Percentiles rank a stretch among this genome's conserved stretches.
Conservation (phyloP, 1,284 basidiomycete species). For the Leucoagaricus sp. region DNA sequence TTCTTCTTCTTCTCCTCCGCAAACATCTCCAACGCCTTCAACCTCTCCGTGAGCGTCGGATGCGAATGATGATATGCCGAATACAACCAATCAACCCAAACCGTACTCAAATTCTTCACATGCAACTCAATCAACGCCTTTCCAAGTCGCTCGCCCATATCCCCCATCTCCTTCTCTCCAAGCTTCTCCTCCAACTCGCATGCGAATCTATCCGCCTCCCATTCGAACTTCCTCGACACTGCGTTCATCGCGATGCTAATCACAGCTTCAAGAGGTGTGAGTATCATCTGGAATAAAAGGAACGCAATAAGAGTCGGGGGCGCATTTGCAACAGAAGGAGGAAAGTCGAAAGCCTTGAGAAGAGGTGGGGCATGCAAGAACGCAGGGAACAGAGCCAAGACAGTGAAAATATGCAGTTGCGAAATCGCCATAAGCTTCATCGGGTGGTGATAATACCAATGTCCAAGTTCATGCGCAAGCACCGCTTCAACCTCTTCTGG, state of each 20-base stretch:
- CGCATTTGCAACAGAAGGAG: constrained; percentile 58
- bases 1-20: constrained; percentile 41
- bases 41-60: constrained; percentile 85
- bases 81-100: constrained; percentile 92
- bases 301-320: constrained; percentile 91
- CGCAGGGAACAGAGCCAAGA: constrained; percentile 87
- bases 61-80: constrained; percentile 94
- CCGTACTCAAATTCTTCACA: constrained; percentile 87
- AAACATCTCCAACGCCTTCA: constrained; percentile 76
- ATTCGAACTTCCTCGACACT: constrained; percentile 84
- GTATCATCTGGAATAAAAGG: constrained; percentile 86
- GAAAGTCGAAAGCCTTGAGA: constrained; percentile 87
- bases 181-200: constrained; percentile 63
- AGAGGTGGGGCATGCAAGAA: constrained; percentile 89
- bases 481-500: constrained; percentile 92
- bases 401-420: constrained; percentile 85
- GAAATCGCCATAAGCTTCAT: constrained; percentile 86
- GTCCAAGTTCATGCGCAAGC: constrained; percentile 91
- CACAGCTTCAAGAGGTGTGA: constrained; percentile 82
- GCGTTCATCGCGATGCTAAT: constrained; percentile 80
- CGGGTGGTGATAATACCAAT: constrained; percentile 92
- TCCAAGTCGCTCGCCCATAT: constrained; percentile 81
- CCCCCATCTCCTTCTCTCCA: constrained; percentile 51
- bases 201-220: constrained; percentile 86
- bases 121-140: constrained; percentile 82